Evolutionary conservation across 805 yeast species (phyloP).

Genomic region (Ogataea salicorniae): DNA sequence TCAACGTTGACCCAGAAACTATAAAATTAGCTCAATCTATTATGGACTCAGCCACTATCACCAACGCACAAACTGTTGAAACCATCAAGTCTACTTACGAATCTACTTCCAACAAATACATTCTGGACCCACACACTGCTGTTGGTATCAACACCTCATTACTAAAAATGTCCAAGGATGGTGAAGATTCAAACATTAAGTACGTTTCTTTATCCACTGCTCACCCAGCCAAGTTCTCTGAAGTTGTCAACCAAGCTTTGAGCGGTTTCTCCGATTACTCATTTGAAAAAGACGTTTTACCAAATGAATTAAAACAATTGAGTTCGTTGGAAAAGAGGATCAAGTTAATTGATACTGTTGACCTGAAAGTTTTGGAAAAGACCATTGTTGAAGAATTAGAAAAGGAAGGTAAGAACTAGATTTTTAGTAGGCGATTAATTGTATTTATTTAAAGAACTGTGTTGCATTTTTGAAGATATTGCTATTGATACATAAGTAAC

Average conservation of each 20-base stretch:
- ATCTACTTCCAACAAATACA: slow-evolving; percentile 57
- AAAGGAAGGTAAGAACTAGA: slow-evolving; percentile 31
- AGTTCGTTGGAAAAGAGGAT: slow-evolving; percentile 70
- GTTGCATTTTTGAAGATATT: too few relatives aligned
- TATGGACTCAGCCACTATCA: slow-evolving; percentile 76
- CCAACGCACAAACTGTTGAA: slow-evolving; percentile 68
- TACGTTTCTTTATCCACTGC: slow-evolving; percentile 89
- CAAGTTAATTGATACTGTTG: slow-evolving; percentile 63
- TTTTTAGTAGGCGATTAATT: neutral
- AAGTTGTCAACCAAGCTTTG: slow-evolving; percentile 85
- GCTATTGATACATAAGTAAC: neutral
- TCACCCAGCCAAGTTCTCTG: slow-evolving; percentile 98
- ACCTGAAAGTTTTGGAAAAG: slow-evolving; percentile 66
- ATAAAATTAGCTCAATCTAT: slow-evolving; percentile 60
- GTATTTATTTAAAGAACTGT: too few relatives aligned
- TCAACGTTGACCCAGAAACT: slow-evolving; percentile 61
- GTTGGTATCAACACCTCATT: slow-evolving; percentile 85
- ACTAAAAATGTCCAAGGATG: slow-evolving; percentile 46
- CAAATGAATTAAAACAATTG: slow-evolving; percentile 76
- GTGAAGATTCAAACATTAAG: slow-evolving; percentile 34
- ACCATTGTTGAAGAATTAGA: slow-evolving; percentile 69
- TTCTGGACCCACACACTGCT: slow-evolving; percentile 94
- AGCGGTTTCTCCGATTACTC: slow-evolving; percentile 63
- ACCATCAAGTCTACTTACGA: slow-evolving; percentile 72
- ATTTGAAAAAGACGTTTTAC: slow-evolving; percentile 84